Evolutionary conservation across 2,329 filamentous ascomycete species (phyloP).

Genomic region (Colletotrichum musicola): DNA sequence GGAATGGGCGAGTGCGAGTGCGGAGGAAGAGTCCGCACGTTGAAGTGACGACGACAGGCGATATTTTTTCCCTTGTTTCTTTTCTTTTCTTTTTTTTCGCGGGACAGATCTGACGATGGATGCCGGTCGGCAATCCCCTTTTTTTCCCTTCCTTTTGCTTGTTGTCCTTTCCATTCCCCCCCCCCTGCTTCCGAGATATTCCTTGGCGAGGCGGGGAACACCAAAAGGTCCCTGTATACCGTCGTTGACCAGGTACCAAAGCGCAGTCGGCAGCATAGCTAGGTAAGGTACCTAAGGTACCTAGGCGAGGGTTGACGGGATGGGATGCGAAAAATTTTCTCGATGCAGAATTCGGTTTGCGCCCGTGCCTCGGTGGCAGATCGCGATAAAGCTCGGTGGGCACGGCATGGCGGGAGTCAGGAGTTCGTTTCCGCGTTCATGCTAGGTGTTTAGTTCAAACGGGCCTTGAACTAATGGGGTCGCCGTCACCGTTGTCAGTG

Average conservation of each 20-base stretch:
- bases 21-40: not conserved
- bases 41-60: conserved; percentile 12
- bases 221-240: not conserved
- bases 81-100: not conserved
- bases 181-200: too few species aligned
- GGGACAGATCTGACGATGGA: conserved; percentile 4
- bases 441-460: conserved; percentile 26
- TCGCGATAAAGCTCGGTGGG: conserved; percentile 1
- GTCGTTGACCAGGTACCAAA: not conserved
- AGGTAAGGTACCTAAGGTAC: not conserved
- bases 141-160: conserved; percentile 3
- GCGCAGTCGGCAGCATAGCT: not conserved
- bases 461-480: conserved; percentile 36
- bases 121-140: conserved; percentile 1
- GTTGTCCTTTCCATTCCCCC: not conserved
- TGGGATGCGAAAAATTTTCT: conserved; percentile 22
- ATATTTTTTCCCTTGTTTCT: not conserved
- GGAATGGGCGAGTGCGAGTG: not conserved
- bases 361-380: not conserved
- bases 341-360: conserved; percentile 5
- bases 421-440: conserved; percentile 20
- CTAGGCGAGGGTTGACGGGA: conserved; percentile 7
- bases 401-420: conserved; percentile 8
- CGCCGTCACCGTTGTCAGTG: conserved; percentile 23
- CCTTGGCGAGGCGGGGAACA: not conserved